Percentiles rank a stretch among this genome's conserved stretches.
Evolutionary conservation across 345 rosid species (phyloP).

Genomic region (Corchorus capsularis): DNA sequence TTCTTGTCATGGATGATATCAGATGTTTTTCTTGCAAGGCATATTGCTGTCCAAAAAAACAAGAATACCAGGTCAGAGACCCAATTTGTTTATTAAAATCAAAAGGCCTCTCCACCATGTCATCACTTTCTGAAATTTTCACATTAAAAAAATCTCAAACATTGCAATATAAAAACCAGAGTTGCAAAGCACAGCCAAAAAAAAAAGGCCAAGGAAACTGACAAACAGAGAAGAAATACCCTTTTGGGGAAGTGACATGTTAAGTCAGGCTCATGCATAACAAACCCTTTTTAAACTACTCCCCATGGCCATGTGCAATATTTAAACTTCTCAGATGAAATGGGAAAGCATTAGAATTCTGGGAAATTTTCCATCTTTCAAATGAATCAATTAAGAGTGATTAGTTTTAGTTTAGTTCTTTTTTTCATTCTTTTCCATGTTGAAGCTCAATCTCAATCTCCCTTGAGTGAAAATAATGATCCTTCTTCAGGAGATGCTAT

Average conservation of each 20-base stretch:
- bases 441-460: conserved; percentile 46
- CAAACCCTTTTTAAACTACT: conserved; percentile 17
- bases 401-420: background rate
- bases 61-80: conserved; percentile 21
- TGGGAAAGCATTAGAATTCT: conserved; percentile 17
- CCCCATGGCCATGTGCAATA: background rate
- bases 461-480: background rate
- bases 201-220: conserved; percentile 25
- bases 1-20: conserved; percentile 16
- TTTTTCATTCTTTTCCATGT: conserved; percentile 19
- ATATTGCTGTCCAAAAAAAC: background rate
- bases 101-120: conserved; percentile 28
- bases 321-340: background rate
- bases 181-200: conserved; percentile 14
- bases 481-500: conserved; percentile 27
- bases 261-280: background rate
- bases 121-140: conserved; percentile 31
- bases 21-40: background rate
- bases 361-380: conserved; percentile 3
- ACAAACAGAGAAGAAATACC: conserved; percentile 19
- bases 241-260: conserved; percentile 10
- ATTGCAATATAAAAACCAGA: background rate
- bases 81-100: conserved; percentile 13
- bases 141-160: background rate
- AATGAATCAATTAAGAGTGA: conserved; percentile 33